phyloP scores from a whole-genome alignment of 2,329 filamentous ascomycete species.

The Dothistroma pini region DNA sequence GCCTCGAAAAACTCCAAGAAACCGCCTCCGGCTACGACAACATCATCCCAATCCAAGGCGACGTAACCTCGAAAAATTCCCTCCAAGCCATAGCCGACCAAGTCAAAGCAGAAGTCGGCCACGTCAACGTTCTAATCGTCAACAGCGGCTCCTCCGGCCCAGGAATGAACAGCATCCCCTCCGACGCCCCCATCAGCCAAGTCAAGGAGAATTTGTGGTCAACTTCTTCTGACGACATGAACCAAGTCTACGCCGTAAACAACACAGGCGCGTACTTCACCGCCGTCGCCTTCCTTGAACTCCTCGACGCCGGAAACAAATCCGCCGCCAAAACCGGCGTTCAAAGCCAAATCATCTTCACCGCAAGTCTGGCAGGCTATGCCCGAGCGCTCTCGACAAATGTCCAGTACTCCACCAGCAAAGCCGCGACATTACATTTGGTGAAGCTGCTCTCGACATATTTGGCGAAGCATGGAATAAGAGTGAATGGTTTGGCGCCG shows the following conservation, averaged over 20 bases:
- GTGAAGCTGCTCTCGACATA: slow-evolving; percentile 43
- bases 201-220: slow-evolving; percentile 12
- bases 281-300: slow-evolving; percentile 42
- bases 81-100: slow-evolving; percentile 38
- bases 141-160: slow-evolving; percentile 10
- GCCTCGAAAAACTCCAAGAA: slow-evolving; percentile 42
- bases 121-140: slow-evolving; percentile 11
- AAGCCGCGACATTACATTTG: slow-evolving; percentile 42
- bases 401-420: slow-evolving; percentile 41
- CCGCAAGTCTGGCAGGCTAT: slow-evolving; percentile 41
- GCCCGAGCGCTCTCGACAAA: slow-evolving; percentile 31
- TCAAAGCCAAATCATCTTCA: slow-evolving; percentile 45
- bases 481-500: slow-evolving; percentile 46
- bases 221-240: slow-evolving; percentile 14
- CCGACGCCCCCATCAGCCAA: slow-evolving; percentile 5
- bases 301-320: slow-evolving; percentile 45
- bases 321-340: slow-evolving; percentile 38
- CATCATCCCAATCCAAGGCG: slow-evolving; percentile 40
- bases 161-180: background rate
- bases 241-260: slow-evolving; percentile 40
- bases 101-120: slow-evolving; percentile 37
- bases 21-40: slow-evolving; percentile 39
- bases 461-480: slow-evolving; percentile 42
- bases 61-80: slow-evolving; percentile 43
- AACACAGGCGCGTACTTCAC: slow-evolving; percentile 43